Evolutionary conservation across 2,329 filamentous ascomycete genomes (phyloP), one percentile per base, ranked within the genome.

Genomic region (Penicillium brevicompactum): DNA sequence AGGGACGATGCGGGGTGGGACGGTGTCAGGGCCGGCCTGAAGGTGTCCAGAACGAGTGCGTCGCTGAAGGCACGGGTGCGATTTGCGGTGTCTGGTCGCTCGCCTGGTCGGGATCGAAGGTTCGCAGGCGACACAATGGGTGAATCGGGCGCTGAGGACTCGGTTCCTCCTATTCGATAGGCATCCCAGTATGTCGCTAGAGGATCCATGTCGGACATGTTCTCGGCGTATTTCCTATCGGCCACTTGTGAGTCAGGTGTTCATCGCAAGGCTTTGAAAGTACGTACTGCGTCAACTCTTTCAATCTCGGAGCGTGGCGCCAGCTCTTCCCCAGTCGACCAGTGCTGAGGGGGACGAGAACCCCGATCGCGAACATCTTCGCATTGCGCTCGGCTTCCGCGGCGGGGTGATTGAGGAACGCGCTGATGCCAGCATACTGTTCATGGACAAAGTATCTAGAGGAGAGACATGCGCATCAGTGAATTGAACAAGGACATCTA

Each of bases 1-100:
- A 97, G 82, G 51, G 91, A 94, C 75, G 91, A 87, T 3, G 92
- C 93, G 11, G 94, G 94, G 69, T 99, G 94, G 67, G 88, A 88
- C 21, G 85, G 82, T 1, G 90, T 88, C 51, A 96, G 79, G 49
- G 82, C 83, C 72, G 92, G 76, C 63, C 69, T 75, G 27, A 71
- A 66, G 13, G 68, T 68, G 53, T 78, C 70, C 51, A 74, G 64
- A 34, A 74, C 70, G 21, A 76, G 73, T 16, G 73, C 71, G 55
- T 78, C 74, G 53, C 75, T 78, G 52, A 77, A 74, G 41, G 75
- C 68, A 46, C 75, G 72, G 49, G 63, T 69, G 49, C 73, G 71
- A 31, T 60, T 65, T 34, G 64, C 24, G 24, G 24, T 62, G 40
- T 72, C 67, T 14, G 67, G 63, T 58, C 59, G 63, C 42, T 70